These are phyloP conservation scores for Pseudoperonospora humuli DNA, from an alignment of 352 stramenopile species.

Conservation along the genomic window DNA sequence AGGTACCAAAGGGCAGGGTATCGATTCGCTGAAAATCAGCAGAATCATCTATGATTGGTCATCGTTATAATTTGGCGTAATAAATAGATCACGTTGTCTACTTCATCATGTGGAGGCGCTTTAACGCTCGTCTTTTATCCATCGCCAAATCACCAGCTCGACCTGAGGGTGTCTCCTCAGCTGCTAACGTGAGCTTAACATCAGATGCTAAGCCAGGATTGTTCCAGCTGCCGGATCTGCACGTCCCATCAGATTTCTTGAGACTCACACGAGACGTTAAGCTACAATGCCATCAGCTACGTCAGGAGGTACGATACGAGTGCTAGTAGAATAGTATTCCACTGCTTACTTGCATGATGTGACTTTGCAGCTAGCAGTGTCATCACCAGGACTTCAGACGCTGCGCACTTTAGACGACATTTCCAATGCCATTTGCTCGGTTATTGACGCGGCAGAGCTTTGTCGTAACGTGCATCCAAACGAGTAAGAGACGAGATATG, in stretches of 20 bases:
- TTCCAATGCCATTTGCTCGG: conserved; percentile 91
- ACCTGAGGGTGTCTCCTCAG: conserved; percentile 2
- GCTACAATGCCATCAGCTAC: conserved; percentile 43
- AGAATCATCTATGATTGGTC: conserved; percentile 2
- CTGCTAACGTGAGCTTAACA: conserved; percentile 6
- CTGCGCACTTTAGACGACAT: conserved; percentile 89
- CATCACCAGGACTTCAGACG: conserved; percentile 51
- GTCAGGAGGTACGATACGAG: conserved; percentile 34
- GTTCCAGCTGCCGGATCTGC: conserved; percentile 62
- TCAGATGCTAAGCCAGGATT: conserved; percentile 33
- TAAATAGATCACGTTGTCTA: too few species aligned
- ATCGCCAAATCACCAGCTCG: conserved; percentile 13
- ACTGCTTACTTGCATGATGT: background rate
- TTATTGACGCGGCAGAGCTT: conserved; percentile 94
- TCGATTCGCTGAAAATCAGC: background rate
- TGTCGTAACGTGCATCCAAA: conserved; percentile 90
- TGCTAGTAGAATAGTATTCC: background rate
- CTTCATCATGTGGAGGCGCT: conserved; percentile 1
- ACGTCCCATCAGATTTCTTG: conserved; percentile 50
- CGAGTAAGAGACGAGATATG: conserved; percentile 33
- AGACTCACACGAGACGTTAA: conserved; percentile 53
- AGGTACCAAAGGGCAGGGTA: too few species aligned
- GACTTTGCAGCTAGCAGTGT: conserved; percentile 36
- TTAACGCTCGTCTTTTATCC: conserved; percentile 17
- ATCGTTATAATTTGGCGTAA: background rate